Evolutionary conservation across 2,329 filamentous ascomycete species (phyloP), one percentile per base, ranked within the genome.

Genomic region (Penicillium brasilianum): DNA sequence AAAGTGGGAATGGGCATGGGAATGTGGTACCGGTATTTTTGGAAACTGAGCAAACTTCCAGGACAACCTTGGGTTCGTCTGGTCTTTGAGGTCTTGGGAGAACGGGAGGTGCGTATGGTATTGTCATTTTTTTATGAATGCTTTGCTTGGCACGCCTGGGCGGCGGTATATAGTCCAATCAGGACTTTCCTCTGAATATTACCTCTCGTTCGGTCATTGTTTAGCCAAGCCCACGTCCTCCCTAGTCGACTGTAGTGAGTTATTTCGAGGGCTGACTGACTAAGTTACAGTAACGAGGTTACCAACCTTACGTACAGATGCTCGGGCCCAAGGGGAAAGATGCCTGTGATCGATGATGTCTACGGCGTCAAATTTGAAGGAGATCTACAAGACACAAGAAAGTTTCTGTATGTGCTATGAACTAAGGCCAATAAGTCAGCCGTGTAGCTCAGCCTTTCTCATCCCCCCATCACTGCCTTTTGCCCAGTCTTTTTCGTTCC

Each of bases 11-110:
- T 41, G 14, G 4, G 16, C 6, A 5, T 39, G 39, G 52, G 56
- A 59, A 56, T 53, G 44, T 50, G 56, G 60, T 44, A 39, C n/a
- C 30, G 52, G 52, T 55, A 55, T 32, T 55, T 55, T 55, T 44
- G 37, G 52, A 36, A n/a, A n/a, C n/a, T n/a, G n/a, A n/a, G n/a
- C n/a, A n/a, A n/a, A n/a, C n/a, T 43, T 25, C 14, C 9, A 8
- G 10, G 5, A 30, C 39, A 28, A 28, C 25, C 22, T n/a, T 52
- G 18, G 20, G 28, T 34, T 5, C n/a, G n/a, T n/a, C n/a, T n/a
- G n/a, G n/a, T n/a, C n/a, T n/a, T n/a, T n/a, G n/a, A n/a, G n/a
- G n/a, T n/a, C n/a, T n/a, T n/a, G n/a, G 10, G 39, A 5, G 41
- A 25, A 9, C 9, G 20, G 39, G 39, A 41, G 37, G 9, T 13